phyloP scores from a whole-genome alignment of 495 filamentous ascomycete genomes.

The Podospora australis region DNA sequence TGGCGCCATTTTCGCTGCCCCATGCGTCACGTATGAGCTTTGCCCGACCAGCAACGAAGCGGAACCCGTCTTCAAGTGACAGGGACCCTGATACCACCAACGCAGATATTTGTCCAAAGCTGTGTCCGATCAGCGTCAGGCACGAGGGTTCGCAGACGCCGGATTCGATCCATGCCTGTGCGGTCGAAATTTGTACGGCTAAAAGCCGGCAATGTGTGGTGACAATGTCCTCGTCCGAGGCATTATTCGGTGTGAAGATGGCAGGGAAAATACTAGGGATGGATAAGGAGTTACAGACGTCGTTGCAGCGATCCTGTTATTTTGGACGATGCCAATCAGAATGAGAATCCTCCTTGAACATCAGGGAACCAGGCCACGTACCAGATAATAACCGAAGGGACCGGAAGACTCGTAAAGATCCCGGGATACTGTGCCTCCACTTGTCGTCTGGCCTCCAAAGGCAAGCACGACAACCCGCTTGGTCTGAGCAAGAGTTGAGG shows the following conservation, averaged over 20 bases:
- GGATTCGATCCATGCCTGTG: constrained; percentile 44
- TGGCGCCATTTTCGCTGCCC: constrained; percentile 38
- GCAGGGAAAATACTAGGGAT: constrained; percentile 37
- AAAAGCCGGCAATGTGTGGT: constrained; percentile 42
- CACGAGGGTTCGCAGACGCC: constrained; percentile 32
- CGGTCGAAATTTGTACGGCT: constrained; percentile 44
- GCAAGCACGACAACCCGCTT: constrained; percentile 33
- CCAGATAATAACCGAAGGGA: constrained; percentile 28
- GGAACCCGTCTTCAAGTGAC: constrained; percentile 30
- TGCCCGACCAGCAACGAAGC: constrained; percentile 37
- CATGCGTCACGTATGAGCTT: constrained; percentile 29
- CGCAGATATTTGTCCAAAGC: constrained; percentile 49
- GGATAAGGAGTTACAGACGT: constrained; percentile 30
- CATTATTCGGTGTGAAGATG: constrained; percentile 35
- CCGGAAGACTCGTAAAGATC: constrained; percentile 25
- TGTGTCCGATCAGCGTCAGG: constrained; percentile 41
- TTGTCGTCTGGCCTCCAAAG: constrained; percentile 45
- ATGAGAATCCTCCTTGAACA: no score
- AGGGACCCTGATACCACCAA: constrained; percentile 36
- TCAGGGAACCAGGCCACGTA: neutral
- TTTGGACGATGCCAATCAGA: neutral
- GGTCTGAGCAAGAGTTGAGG: neutral
- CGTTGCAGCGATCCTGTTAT: constrained; percentile 15
- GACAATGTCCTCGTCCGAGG: constrained; percentile 28
- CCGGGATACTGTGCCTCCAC: constrained; percentile 29